Conservation (phyloP, 352 stramenopile genomes). For the Pythium brachiatum region DNA sequence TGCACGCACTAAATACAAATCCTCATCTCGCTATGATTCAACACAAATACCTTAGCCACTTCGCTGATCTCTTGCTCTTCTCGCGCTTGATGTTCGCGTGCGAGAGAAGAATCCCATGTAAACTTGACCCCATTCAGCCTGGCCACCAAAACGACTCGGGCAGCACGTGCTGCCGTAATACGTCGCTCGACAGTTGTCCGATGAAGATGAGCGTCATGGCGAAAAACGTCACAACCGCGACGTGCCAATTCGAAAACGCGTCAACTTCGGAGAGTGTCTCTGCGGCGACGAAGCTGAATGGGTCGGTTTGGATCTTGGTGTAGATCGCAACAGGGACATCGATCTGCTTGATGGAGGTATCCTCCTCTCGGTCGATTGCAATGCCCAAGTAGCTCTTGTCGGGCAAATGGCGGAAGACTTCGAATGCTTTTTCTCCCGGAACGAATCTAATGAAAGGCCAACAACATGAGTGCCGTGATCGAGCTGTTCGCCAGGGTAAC, state of each 20-base stretch:
- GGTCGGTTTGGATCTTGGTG: slow-evolving; percentile 79
- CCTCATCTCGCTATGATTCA: background rate
- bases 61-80: background rate
- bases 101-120: background rate
- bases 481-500: background rate
- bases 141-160: slow-evolving; percentile 51
- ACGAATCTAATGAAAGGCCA: slow-evolving; percentile 38
- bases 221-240: slow-evolving; percentile 68
- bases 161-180: slow-evolving; percentile 60
- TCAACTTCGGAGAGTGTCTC: slow-evolving; percentile 82
- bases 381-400: slow-evolving; percentile 77
- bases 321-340: slow-evolving; percentile 70
- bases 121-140: slow-evolving; percentile 23
- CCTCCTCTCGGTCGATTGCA: slow-evolving; percentile 49
- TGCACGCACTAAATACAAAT: background rate
- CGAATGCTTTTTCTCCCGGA: slow-evolving; percentile 59
- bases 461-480: slow-evolving; percentile 30
- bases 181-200: slow-evolving; percentile 72
- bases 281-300: slow-evolving; percentile 84
- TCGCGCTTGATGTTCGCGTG: background rate
- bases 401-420: slow-evolving; percentile 85
- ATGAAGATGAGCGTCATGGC: slow-evolving; percentile 86
- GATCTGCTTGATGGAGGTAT: slow-evolving; percentile 52
- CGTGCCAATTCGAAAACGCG: slow-evolving; percentile 80
- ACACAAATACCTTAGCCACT: background rate